Conservation (phyloP, 2,329 filamentous ascomycete species). For the Neonectria coccinea region DNA sequence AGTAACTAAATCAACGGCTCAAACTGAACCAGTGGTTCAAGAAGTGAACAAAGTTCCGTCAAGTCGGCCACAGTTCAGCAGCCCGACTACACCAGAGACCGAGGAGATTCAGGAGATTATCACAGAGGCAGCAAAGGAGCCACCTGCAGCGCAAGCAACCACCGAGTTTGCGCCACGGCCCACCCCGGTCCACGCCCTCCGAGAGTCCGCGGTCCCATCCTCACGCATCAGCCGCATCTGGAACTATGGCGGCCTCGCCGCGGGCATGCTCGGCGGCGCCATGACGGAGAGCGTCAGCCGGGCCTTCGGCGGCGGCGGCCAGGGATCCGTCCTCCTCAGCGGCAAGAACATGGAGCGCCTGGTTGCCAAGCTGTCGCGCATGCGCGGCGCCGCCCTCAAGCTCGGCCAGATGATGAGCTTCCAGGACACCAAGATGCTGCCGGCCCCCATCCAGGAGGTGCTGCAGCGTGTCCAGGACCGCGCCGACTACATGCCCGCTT, state of each 20-base stretch:
- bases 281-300: conserved; percentile 87
- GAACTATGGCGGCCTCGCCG: conserved; percentile 94
- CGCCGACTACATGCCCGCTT: conserved; percentile 97
- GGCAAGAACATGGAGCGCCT: conserved; percentile 92
- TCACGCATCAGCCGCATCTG: conserved; percentile 88
- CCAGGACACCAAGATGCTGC: conserved; percentile 96
- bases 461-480: conserved; percentile 95
- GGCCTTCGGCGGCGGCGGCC: conserved; percentile 74
- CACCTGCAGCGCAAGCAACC: conserved; percentile 13
- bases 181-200: conserved; percentile 71
- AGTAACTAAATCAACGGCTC: neutral
- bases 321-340: conserved; percentile 88
- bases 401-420: conserved; percentile 98
- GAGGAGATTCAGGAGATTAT: conserved; percentile 34
- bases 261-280: conserved; percentile 94
- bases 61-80: conserved; percentile 12
- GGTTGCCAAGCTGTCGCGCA: conserved; percentile 91
- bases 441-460: conserved; percentile 86
- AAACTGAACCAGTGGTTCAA: too few species aligned
- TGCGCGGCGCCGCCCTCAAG: conserved; percentile 97
- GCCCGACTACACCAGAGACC: conserved; percentile 13
- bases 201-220: conserved; percentile 91
- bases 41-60: neutral
- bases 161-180: conserved; percentile 28
- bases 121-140: conserved; percentile 45